A percentile compares a stretch with the other conserved stretches of the same genome.
phyloP scores from a whole-genome alignment of 345 rosid species.

The Eutrema japonicum region DNA sequence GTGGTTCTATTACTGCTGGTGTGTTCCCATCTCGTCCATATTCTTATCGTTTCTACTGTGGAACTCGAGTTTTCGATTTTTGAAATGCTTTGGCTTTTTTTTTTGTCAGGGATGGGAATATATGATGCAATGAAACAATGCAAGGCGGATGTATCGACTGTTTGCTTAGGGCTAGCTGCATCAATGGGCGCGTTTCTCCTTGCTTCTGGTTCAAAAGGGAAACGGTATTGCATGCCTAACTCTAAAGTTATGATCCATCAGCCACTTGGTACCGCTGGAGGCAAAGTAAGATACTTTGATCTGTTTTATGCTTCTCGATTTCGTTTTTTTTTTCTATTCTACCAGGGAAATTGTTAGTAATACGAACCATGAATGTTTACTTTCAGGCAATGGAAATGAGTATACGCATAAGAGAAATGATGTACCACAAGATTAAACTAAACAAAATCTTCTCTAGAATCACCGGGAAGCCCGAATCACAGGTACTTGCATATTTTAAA shows the following conservation, averaged over 20 bases:
- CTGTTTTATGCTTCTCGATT: conserved; percentile 1
- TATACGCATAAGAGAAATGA: conserved; percentile 78
- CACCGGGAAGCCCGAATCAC: conserved; percentile 73
- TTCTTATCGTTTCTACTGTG: neutral
- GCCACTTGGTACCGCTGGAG: conserved; percentile 88
- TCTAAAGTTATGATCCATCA: conserved; percentile 95
- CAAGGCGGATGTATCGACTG: conserved; percentile 94
- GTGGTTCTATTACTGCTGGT: conserved; percentile 96
- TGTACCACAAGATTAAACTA: conserved; percentile 72
- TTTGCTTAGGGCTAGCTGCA: conserved; percentile 92
- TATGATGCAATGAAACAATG: conserved; percentile 96
- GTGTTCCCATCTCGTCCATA: conserved; percentile 13
- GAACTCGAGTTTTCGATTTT: neutral
- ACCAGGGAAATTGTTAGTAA: neutral
- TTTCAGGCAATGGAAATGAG: conserved; percentile 76
- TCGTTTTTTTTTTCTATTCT: neutral
- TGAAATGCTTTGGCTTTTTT: neutral
- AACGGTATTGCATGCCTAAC: conserved; percentile 97
- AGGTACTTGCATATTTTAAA: conserved; percentile 49
- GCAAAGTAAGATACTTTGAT: conserved; percentile 57
- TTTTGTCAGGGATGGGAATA: conserved; percentile 72
- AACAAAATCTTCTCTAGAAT: conserved; percentile 79
- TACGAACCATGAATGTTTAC: conserved; percentile 29
- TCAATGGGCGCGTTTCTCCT: conserved; percentile 95
- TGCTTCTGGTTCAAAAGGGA: conserved; percentile 86